Conservation (phyloP, 139 green algal species). For the Volvox reticuliferus region DNA sequence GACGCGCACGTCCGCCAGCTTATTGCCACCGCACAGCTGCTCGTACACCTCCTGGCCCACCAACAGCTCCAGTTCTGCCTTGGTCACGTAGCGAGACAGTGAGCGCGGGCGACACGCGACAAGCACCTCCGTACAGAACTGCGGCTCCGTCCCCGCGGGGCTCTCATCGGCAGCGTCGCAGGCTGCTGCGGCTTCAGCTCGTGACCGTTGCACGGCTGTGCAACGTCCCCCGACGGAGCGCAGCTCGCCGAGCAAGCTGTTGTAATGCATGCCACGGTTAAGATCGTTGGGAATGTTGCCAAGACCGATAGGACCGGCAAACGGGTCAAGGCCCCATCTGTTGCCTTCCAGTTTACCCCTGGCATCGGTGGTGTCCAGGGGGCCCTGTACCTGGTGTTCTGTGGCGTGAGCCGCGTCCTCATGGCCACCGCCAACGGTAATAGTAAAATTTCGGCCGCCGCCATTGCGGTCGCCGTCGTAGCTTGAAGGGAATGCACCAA, state of each 20-base stretch:
- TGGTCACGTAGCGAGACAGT: slow-evolving; percentile 41
- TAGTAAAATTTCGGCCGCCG: background rate
- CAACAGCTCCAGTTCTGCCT: slow-evolving; percentile 34
- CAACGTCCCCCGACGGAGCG: too few species aligned
- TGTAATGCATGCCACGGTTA: background rate
- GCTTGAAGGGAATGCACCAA: background rate
- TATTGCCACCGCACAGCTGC: slow-evolving; percentile 28
- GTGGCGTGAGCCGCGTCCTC: background rate
- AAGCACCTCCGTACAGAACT: background rate
- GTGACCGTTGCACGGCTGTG: background rate
- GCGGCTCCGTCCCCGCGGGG: background rate
- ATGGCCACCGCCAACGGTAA: background rate
- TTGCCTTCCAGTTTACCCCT: background rate
- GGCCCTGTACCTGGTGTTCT: background rate
- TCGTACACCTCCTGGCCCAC: slow-evolving; percentile 17
- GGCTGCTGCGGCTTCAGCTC: background rate
- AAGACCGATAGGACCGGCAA: background rate
- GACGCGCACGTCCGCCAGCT: slow-evolving; percentile 27
- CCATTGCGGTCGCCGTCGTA: background rate
- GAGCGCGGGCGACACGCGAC: slow-evolving; percentile 33
- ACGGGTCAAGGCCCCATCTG: too few species aligned
- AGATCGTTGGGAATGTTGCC: background rate
- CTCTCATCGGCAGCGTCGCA: background rate
- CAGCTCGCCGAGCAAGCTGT: too few species aligned
- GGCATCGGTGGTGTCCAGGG: background rate